Evolutionary conservation across 345 rosid species (phyloP), one percentile per base, ranked within the genome.

Genomic region (Populus tremula): DNA sequence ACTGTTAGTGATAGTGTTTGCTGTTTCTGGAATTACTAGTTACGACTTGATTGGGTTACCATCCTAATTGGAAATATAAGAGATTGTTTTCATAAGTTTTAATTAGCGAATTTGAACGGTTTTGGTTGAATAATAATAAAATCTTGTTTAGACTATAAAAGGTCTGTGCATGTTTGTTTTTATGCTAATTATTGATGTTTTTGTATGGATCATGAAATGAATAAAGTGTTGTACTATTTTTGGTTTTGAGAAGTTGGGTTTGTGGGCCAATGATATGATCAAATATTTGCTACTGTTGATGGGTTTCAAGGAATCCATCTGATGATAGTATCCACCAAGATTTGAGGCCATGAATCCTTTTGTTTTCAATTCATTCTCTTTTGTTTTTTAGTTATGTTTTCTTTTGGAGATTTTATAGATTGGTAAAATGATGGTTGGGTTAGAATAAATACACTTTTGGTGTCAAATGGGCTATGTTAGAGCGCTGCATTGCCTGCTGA

Each of bases 281-380:
- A 65, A 68, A 66, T 43, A 72, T 72, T 77, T 69, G 78, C 77
- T 81, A 74, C 70, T 62, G 72, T 73, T 77, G 75, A 81, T 73
- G 81, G 81, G 67, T 77, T 59, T 69, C 6, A 36, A 73, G 23
- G 35, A 36, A 72, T 23, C 67, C 77, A 36, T 47, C n/a, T 63
- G 70, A 70, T 70, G 50, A 76, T 62, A 43, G 6, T 31, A 70
- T 77, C 70, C 69, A 63, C 70, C 75, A 77, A 70, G 63, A 77
- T 61, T 75, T 81, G 81, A 76, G 76, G 79, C 76, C 72, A 14
- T 80, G 36, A 6, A 9, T 49, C 12, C 14, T 14, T n/a, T 59
- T 67, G 41, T 35, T 18, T 23, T 59, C 2, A 56, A 21, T 43
- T 43, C 0, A 54, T 21, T 10, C 1, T 59, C 25, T 17, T 50